A percentile compares a stretch with the other conserved stretches of the same genome.
These are phyloP conservation scores for Fraxinus cuspidata DNA, from an alignment of 257 asterid genomes.

Conservation along the genomic window DNA sequence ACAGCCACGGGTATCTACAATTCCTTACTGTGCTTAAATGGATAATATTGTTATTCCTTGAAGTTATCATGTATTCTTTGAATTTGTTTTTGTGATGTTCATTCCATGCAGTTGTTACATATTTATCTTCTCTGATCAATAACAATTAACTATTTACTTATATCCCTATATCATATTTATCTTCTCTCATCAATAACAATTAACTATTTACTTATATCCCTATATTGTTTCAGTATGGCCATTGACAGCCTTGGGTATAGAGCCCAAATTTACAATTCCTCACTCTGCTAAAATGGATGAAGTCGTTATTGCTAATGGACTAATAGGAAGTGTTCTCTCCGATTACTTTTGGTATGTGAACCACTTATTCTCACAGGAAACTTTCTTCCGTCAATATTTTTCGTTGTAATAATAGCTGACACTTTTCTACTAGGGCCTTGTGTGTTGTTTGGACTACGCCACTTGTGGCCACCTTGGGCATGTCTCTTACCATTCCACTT, in stretches of 20 bases:
- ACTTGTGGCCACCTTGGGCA: constrained; percentile 91
- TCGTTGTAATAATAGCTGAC: background rate
- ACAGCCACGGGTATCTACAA: background rate
- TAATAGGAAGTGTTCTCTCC: constrained; percentile 88
- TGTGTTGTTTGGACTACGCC: constrained; percentile 99
- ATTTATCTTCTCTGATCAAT: background rate
- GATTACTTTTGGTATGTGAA: constrained; percentile 86
- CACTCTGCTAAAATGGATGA: constrained; percentile 91
- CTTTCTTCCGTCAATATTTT: background rate
- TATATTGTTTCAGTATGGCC: constrained; percentile 84
- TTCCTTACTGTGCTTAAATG: background rate
- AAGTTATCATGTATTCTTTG: background rate
- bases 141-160: background rate
- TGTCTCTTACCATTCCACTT: constrained; percentile 96
- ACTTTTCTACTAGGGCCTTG: constrained; percentile 67
- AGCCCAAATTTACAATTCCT: constrained; percentile 89
- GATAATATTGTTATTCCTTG: background rate
- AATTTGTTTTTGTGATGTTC: background rate
- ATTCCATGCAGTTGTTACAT: background rate
- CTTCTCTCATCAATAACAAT: background rate
- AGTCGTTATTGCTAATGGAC: constrained; percentile 89
- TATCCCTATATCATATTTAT: background rate
- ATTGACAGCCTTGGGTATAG: constrained; percentile 90
- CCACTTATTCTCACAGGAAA: constrained; percentile 1
- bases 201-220: constrained; percentile 1